Evolutionary conservation across 257 asterid species (phyloP), one percentile per base, ranked within the genome.

Genomic region (Nicotiana benthamiana): DNA sequence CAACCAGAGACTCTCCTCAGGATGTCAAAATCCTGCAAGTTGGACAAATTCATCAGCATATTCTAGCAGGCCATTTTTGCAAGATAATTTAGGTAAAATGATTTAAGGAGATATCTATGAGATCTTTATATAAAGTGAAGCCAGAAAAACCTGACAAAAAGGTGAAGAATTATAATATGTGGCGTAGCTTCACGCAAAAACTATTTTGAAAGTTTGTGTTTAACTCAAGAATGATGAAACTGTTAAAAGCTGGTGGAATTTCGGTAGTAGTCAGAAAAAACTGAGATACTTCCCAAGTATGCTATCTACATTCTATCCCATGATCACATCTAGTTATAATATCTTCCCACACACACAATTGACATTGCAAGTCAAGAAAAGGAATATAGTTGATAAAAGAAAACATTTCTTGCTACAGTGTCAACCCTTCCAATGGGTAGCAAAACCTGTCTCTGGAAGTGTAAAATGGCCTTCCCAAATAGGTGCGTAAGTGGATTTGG

Each of bases 1-100:
- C 93, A 91, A 59, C 97, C 96, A 5, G 90, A 89, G 70, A 94
- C 83, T 87, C 89, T 89, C 87, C 92, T 86, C 81, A 95, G 86
- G 80, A 96, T 88, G 84, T 89, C 92, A 2, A 93, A 87, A 82
- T 95, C 99, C 99, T 93, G 88, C 75, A 70, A 82, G 17, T 64
- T 2, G 76, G 77, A 79, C 30, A 36, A 75, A n/a, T 27, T 62
- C 32, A 70, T 68, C 80, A 32, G 59, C 12, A 64, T 28, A 9
- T 40, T 40, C 12, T 51, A 54, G 18, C 43, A 75, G 56, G 34
- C 30, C 13, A 3, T 30, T 9, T 18, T 51, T 24, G 26, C 43
- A 75, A 75, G 54, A 10, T 10, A 12, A n/a, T 10, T 51, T 51
- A 51, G 4, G 15, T 51, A 51, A 51, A 26, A 15, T 20, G 64